Percentiles rank a stretch among this genome's conserved stretches.
Evolutionary conservation across 208 protist genomes (phyloP).

Genomic region (Acanthamoeba royreba): DNA sequence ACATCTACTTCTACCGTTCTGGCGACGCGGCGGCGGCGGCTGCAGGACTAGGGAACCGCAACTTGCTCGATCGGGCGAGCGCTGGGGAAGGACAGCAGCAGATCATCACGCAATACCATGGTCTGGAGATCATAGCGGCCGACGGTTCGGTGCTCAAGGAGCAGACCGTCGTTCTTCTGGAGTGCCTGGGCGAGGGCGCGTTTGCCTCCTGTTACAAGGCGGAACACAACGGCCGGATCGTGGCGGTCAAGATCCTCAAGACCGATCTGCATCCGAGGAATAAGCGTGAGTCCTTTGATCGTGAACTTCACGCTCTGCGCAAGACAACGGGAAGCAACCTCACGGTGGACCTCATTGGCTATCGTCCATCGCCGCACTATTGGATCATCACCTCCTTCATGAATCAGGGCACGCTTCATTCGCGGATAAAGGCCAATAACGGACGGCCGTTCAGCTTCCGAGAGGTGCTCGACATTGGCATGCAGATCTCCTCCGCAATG

Average conservation of each 20-base stretch:
- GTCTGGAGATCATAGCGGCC: neutral
- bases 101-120: neutral
- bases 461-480: neutral
- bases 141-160: neutral
- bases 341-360: neutral
- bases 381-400: neutral
- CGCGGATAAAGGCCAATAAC: neutral
- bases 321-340: neutral
- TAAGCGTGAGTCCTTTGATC: neutral
- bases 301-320: neutral
- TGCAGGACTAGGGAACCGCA: neutral
- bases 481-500: neutral
- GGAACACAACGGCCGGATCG: neutral
- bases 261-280: neutral
- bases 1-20: neutral
- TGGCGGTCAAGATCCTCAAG: neutral
- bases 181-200: neutral
- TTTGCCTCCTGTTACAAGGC: neutral
- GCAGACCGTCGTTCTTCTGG: neutral
- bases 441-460: neutral
- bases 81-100: too few relatives aligned
- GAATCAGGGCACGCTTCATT: neutral
- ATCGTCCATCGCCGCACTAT: neutral
- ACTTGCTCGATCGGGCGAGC: neutral
- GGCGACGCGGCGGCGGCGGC: neutral